These are phyloP conservation scores for Penstemon davidsonii DNA, from an alignment of 257 asterid genomes.

Conservation along the genomic window DNA sequence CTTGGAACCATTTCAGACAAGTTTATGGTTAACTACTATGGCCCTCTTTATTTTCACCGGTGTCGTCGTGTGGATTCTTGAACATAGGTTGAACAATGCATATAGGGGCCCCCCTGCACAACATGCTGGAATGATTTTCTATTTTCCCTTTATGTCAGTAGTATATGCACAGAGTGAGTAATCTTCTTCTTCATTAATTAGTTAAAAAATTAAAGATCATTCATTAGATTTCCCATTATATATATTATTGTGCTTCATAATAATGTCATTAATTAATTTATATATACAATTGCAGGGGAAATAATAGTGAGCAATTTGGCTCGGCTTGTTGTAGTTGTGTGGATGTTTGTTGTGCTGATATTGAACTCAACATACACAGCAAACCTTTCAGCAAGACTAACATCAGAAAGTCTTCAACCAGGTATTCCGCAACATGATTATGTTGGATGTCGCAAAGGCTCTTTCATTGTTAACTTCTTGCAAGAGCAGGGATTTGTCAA, in stretches of 20 bases:
- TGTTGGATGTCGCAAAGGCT: slow-evolving; percentile 40
- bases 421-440: slow-evolving; percentile 22
- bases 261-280: neutral
- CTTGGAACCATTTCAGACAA: too few relatives aligned
- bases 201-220: too few relatives aligned
- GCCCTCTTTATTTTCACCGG: neutral
- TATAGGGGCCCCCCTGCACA: neutral
- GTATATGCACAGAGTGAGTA: slow-evolving; percentile 5
- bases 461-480: slow-evolving; percentile 30
- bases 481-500: slow-evolving; percentile 30
- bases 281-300: slow-evolving; percentile 35
- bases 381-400: slow-evolving; percentile 41
- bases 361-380: slow-evolving; percentile 42
- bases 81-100: neutral
- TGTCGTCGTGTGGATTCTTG: neutral
- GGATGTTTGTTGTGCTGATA: slow-evolving; percentile 47
- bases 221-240: too few relatives aligned
- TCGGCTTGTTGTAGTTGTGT: slow-evolving; percentile 39
- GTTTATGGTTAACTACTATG: too few relatives aligned
- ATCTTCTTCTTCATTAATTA: neutral
- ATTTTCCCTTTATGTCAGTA: slow-evolving; percentile 1
- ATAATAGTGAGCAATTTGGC: slow-evolving; percentile 41
- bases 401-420: slow-evolving; percentile 39
- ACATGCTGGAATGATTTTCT: slow-evolving; percentile 7
- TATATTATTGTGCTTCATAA: too few relatives aligned